Conservation (phyloP, 257 asterid species). For the Salvia miltiorrhiza region DNA sequence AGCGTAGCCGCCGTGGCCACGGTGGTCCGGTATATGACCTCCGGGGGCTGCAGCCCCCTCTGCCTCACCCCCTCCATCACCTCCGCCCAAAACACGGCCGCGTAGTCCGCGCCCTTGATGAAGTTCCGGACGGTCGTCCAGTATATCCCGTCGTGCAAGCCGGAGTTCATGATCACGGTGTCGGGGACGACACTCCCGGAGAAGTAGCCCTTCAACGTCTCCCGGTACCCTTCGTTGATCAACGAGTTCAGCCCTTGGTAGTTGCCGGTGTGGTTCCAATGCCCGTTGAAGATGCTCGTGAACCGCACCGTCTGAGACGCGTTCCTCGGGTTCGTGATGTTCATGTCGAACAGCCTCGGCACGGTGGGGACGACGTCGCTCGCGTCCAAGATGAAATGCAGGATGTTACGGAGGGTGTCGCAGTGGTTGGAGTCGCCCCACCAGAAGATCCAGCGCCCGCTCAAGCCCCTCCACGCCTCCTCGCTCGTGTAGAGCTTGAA, state of each 20-base stretch:
- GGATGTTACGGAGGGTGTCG: slow-evolving; percentile 70
- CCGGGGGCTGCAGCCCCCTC: slow-evolving; percentile 46
- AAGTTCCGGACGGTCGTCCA: slow-evolving; percentile 57
- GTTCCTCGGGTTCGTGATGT: slow-evolving; percentile 68
- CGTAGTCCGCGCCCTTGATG: slow-evolving; percentile 52
- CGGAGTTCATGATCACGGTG: slow-evolving; percentile 81
- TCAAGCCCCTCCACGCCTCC: slow-evolving; percentile 67
- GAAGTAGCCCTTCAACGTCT: slow-evolving; percentile 46
- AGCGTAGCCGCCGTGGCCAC: slow-evolving; percentile 76
- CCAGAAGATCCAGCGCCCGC: slow-evolving; percentile 80
- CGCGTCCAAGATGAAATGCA: slow-evolving; percentile 55
- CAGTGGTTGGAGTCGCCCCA: slow-evolving; percentile 97
- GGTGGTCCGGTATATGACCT: slow-evolving; percentile 68
- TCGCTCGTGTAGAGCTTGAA: slow-evolving; percentile 47
- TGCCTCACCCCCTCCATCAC: slow-evolving; percentile 40
- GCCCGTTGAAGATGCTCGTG: slow-evolving; percentile 86
- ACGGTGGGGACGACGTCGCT: slow-evolving; percentile 31
- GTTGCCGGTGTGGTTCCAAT: slow-evolving; percentile 50
- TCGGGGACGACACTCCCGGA: slow-evolving; percentile 49
- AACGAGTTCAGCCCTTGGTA: slow-evolving; percentile 69
- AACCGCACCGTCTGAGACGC: slow-evolving; percentile 50
- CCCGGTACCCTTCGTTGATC: slow-evolving; percentile 39
- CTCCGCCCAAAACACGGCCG: slow-evolving; percentile 70
- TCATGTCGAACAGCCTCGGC: slow-evolving; percentile 63
- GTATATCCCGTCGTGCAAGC: slow-evolving; percentile 73